Conservation (phyloP, 192 early-diverging fungal species). For the Endogone sp. region DNA sequence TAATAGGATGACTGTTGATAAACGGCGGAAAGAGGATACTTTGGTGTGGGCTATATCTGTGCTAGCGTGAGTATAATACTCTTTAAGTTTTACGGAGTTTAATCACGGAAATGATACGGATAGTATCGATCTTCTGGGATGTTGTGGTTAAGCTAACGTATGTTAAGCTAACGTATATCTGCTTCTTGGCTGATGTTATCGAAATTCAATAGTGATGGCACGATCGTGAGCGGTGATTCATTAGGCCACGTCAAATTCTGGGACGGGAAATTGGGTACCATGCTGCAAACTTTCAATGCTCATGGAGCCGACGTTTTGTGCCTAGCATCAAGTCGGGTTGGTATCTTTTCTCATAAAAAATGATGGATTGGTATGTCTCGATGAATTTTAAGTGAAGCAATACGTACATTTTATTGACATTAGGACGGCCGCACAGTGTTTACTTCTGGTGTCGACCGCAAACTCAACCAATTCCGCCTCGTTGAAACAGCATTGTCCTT, state of each 20-base stretch:
- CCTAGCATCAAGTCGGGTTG: slow-evolving; percentile 51
- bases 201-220: slow-evolving; percentile 42
- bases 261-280: slow-evolving; percentile 65
- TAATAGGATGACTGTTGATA: slow-evolving; percentile 75
- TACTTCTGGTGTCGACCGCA: slow-evolving; percentile 88
- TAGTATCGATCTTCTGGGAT: no score
- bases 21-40: slow-evolving; percentile 67
- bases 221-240: slow-evolving; percentile 88
- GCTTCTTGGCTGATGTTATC: not conserved
- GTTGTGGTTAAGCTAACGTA: no score
- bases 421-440: slow-evolving; percentile 67
- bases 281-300: slow-evolving; percentile 65
- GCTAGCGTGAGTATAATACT: slow-evolving; percentile 31
- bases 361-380: not conserved
- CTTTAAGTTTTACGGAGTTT: not conserved
- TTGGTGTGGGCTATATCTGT: slow-evolving; percentile 82
- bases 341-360: not conserved
- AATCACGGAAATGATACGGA: no score
- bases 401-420: not conserved
- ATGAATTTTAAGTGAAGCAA: no score
- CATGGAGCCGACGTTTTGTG: slow-evolving; percentile 90
- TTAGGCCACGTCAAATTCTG: slow-evolving; percentile 89
- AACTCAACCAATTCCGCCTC: slow-evolving; percentile 66
- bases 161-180: no score
- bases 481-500: slow-evolving; percentile 38